These are phyloP conservation scores for Botrytis fragariae DNA, from an alignment of 2,329 filamentous ascomycete genomes.

Conservation along the genomic window DNA sequence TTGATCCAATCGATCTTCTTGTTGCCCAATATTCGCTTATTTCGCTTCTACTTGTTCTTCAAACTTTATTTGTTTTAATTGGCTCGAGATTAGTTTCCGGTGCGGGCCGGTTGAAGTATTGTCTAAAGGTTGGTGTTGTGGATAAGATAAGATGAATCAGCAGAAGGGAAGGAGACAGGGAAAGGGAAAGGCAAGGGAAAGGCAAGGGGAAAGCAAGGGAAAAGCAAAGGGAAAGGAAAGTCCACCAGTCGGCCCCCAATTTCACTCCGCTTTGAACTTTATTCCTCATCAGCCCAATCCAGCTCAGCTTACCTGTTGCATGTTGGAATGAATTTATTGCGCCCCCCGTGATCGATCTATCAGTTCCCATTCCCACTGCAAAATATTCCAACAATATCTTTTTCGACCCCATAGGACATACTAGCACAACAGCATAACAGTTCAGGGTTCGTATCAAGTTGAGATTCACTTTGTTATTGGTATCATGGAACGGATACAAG, in stretches of 20 bases:
- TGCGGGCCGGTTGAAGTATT: neutral
- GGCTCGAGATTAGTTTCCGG: neutral
- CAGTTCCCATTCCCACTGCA: neutral
- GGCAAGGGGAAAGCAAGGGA: too few relatives aligned
- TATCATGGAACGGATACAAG: neutral
- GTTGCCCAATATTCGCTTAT: neutral
- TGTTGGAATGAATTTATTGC: neutral
- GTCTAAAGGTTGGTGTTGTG: neutral
- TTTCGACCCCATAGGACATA: neutral
- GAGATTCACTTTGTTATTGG: neutral
- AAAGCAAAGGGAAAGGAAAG: neutral
- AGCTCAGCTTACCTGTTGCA: neutral
- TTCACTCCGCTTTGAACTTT: neutral
- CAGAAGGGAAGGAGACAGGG: neutral
- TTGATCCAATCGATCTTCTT: constrained; percentile 1
- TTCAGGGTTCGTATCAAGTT: neutral
- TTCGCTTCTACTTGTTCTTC: neutral
- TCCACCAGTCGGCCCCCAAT: neutral
- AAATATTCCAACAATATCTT: constrained; percentile 1
- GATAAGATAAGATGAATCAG: neutral
- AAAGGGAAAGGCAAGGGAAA: neutral
- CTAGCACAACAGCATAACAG: neutral
- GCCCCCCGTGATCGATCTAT: neutral
- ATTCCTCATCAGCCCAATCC: neutral
- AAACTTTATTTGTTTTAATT: neutral